phyloP scores from a whole-genome alignment of 192 early-diverging fungal genomes.

The Coemansia sp. region DNA sequence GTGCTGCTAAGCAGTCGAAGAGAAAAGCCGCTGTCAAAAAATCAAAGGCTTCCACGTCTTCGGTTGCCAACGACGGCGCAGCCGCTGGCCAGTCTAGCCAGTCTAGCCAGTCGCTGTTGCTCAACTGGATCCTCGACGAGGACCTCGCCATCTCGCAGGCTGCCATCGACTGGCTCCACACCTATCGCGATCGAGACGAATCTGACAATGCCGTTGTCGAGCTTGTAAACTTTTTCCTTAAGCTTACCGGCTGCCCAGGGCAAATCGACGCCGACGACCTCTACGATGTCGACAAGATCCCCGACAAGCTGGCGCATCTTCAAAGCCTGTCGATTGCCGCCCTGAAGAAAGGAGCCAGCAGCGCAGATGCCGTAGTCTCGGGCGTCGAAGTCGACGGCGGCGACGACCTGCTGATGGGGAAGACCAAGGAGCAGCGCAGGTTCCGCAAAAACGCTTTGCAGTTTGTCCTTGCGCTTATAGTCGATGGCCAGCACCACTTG shows the following conservation, averaged over 20 bases:
- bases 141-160: slow-evolving; percentile 59
- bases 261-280: slow-evolving; percentile 49
- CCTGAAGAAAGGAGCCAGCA: slow-evolving; percentile 19
- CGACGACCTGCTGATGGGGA: slow-evolving; percentile 80
- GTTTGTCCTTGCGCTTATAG: slow-evolving; percentile 62
- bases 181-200: slow-evolving; percentile 55
- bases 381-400: slow-evolving; percentile 33
- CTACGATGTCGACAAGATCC: slow-evolving; percentile 58
- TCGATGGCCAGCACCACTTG: slow-evolving; percentile 59
- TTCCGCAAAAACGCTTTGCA: slow-evolving; percentile 65
- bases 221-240: slow-evolving; percentile 67
- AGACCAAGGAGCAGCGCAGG: slow-evolving; percentile 60
- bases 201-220: slow-evolving; percentile 59
- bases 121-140: slow-evolving; percentile 52
- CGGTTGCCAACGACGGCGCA: background rate
- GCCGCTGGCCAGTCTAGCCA: background rate
- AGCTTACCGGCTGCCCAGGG: slow-evolving; percentile 59
- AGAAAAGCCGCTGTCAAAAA: background rate
- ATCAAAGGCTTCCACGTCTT: background rate
- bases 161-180: slow-evolving; percentile 68
- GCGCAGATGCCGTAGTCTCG: background rate
- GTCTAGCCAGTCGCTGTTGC: slow-evolving; percentile 15
- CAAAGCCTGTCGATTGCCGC: slow-evolving; percentile 43
- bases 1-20: background rate
- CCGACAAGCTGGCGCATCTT: slow-evolving; percentile 55